These are phyloP conservation scores for Vairimorpha necatrix DNA, from an alignment of 371 early-diverging fungal species.

Conservation along the genomic window DNA sequence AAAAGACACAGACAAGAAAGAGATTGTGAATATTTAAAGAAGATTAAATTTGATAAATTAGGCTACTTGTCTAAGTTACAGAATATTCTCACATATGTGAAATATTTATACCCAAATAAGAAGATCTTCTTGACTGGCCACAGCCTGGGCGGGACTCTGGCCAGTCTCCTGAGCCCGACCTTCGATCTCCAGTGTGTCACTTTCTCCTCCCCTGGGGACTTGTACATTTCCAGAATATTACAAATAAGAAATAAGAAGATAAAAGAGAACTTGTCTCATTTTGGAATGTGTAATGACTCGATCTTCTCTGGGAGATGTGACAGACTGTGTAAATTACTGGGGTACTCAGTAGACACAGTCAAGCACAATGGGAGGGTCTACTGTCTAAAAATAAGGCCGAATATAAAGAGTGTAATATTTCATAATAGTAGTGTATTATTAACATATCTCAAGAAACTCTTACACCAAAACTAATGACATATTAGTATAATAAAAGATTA, in stretches of 20 bases:
- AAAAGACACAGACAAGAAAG: neutral
- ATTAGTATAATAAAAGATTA: neutral
- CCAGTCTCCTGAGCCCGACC: slow-evolving; percentile 53
- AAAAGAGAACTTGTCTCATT: slow-evolving; percentile 20
- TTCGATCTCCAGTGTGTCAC: slow-evolving; percentile 34
- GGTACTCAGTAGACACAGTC: slow-evolving; percentile 43
- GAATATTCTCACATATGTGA: slow-evolving; percentile 4
- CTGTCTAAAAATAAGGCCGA: slow-evolving; percentile 21
- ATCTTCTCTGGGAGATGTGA: slow-evolving; percentile 43
- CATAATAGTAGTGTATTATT: slow-evolving; percentile 1
- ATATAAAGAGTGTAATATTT: slow-evolving; percentile 11
- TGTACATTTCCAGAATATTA: slow-evolving; percentile 22
- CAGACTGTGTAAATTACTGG: slow-evolving; percentile 30
- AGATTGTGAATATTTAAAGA: slow-evolving; percentile 24
- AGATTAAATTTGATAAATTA: neutral
- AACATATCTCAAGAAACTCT: neutral
- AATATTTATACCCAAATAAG: slow-evolving; percentile 10
- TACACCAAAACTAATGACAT: too few relatives aligned
- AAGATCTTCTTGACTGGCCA: slow-evolving; percentile 64
- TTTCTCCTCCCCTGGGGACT: slow-evolving; percentile 61
- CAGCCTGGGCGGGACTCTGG: slow-evolving; percentile 65
- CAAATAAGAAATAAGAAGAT: neutral
- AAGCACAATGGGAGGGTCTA: slow-evolving; percentile 46
- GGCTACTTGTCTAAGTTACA: slow-evolving; percentile 17
- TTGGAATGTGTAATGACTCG: slow-evolving; percentile 48